Conservation (phyloP, 1,284 basidiomycete genomes). For the Trichosporon asahii region DNA sequence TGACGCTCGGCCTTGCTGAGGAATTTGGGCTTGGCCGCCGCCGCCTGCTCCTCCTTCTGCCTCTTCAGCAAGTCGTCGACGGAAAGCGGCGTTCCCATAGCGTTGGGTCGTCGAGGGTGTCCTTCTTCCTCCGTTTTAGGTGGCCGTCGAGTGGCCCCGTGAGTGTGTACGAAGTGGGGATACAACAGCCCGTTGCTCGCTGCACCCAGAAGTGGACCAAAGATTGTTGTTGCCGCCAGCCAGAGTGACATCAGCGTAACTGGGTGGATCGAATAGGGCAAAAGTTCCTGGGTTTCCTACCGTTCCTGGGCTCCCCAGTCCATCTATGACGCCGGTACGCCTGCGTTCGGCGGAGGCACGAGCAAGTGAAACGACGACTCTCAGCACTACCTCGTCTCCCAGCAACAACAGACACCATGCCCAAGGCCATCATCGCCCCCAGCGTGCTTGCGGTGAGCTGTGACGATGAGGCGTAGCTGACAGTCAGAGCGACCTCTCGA, state of each 20-base stretch:
- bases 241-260: not conserved
- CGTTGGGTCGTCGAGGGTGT: not conserved
- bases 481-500: slow-evolving; percentile 76
- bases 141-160: too few relatives aligned
- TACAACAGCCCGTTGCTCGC: too few relatives aligned
- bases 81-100: slow-evolving; percentile 38
- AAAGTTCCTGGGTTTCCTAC: slow-evolving; percentile 1
- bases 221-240: slow-evolving; percentile 1
- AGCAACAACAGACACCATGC: slow-evolving; percentile 56
- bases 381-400: not conserved
- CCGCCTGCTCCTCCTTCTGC: slow-evolving; percentile 82
- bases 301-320: not conserved
- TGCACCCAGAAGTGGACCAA: not conserved
- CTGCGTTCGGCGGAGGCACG: not conserved
- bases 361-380: not conserved
- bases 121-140: too few relatives aligned
- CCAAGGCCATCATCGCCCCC: slow-evolving; percentile 79
- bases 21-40: slow-evolving; percentile 86
- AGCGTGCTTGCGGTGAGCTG: slow-evolving; percentile 70
- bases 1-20: slow-evolving; percentile 82
- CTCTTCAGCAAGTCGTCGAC: slow-evolving; percentile 77
- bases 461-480: not conserved
- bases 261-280: not conserved
- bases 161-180: too few relatives aligned
- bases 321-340: not conserved